Evolutionary conservation across 2,329 filamentous ascomycete genomes (phyloP).

Genomic region (Capronia americana): DNA sequence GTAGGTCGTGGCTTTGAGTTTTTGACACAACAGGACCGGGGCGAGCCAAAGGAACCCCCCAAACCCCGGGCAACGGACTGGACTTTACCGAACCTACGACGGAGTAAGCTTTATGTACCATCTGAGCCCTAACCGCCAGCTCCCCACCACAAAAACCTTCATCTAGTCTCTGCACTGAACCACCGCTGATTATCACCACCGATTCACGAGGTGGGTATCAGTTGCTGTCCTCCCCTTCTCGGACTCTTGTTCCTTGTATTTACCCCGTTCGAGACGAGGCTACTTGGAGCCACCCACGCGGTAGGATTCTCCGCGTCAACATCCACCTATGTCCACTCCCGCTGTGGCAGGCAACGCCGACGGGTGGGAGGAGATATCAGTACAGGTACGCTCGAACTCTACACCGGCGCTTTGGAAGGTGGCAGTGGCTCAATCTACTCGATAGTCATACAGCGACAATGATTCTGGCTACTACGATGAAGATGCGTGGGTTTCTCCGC

Average conservation of each 20-base stretch:
- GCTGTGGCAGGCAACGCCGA: neutral
- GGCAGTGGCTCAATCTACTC: neutral
- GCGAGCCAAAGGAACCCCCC: neutral
- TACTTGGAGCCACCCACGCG: neutral
- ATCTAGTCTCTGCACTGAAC: too few species aligned
- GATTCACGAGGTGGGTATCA: neutral
- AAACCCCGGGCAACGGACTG: neutral
- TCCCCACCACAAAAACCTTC: neutral
- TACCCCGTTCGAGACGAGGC: neutral
- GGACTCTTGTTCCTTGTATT: neutral
- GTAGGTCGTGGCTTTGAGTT: neutral
- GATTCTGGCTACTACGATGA: neutral
- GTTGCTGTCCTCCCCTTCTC: neutral
- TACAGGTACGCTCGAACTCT: neutral
- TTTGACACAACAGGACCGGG: neutral
- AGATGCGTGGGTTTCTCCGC: neutral
- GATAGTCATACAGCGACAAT: neutral
- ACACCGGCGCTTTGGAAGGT: neutral
- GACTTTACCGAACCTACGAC: neutral
- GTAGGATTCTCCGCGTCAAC: neutral
- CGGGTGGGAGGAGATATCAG: neutral
- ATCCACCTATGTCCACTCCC: neutral
- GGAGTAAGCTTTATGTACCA: neutral
- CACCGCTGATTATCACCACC: neutral
- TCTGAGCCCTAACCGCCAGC: neutral